Evolutionary conservation across 108 stramenopile genomes (phyloP).

Genomic region (Nannochloropsis granulata): DNA sequence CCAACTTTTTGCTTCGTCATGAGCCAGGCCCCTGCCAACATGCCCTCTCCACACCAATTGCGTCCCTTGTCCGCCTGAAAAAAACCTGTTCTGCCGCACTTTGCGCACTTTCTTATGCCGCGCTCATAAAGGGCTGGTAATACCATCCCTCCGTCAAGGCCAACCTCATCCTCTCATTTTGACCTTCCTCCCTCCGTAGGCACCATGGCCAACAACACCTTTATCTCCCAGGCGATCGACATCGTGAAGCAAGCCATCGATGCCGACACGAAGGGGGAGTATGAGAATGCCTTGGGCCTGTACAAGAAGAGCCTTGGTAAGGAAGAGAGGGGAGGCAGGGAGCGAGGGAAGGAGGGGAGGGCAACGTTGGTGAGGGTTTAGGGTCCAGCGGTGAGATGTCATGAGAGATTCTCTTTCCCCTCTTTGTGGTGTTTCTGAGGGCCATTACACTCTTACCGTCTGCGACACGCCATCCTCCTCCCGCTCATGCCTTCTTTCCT

Average conservation of each 20-base stretch:
- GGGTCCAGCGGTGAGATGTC: neutral
- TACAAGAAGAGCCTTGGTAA: constrained; percentile 61
- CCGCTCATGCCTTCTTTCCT: neutral
- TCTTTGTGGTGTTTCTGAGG: neutral
- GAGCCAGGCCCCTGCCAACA: too few relatives aligned
- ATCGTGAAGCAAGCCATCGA: constrained; percentile 41
- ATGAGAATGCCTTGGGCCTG: constrained; percentile 60
- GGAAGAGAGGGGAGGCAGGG: neutral
- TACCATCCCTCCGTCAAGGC: neutral
- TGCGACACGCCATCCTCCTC: neutral
- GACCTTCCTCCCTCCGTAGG: neutral
- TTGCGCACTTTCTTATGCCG: too few relatives aligned
- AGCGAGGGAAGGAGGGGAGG: neutral
- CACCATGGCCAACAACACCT: constrained; percentile 9
- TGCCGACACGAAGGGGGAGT: constrained; percentile 78
- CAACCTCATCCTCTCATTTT: neutral
- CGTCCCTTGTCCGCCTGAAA: too few relatives aligned
- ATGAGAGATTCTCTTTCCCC: neutral
- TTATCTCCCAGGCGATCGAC: constrained; percentile 38
- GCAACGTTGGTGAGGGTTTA: neutral
- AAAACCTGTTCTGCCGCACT: too few relatives aligned
- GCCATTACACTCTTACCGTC: neutral
- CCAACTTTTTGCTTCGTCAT: too few relatives aligned
- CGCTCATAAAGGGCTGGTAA: too few relatives aligned
- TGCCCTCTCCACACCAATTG: too few relatives aligned